Evolutionary conservation across 192 early-diverging fungal species (phyloP).

Genomic region (Rhizophagus prolifer): DNA sequence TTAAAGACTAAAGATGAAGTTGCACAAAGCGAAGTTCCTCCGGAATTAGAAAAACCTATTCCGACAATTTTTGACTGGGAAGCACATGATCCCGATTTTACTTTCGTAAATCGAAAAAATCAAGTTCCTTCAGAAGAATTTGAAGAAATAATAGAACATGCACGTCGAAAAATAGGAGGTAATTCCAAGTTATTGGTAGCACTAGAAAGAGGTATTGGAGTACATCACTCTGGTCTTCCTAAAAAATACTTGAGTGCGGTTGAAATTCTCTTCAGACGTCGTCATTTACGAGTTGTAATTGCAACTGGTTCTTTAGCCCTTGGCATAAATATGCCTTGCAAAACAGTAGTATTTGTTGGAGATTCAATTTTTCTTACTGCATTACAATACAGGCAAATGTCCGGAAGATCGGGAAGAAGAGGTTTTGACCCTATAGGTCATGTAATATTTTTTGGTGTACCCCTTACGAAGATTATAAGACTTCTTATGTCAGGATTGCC

Average conservation of each 20-base stretch:
- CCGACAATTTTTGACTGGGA: slow-evolving; percentile 34
- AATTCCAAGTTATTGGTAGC: slow-evolving; percentile 25
- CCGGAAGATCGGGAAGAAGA: slow-evolving; percentile 37
- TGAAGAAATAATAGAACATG: background rate
- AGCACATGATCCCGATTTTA: slow-evolving; percentile 37
- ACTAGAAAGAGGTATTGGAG: slow-evolving; percentile 40
- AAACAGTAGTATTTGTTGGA: slow-evolving; percentile 41
- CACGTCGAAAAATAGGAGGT: slow-evolving; percentile 20
- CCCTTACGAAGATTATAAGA: slow-evolving; percentile 38
- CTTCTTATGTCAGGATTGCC: slow-evolving; percentile 42
- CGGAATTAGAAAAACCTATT: background rate
- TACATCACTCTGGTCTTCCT: slow-evolving; percentile 46
- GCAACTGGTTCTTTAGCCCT: slow-evolving; percentile 38
- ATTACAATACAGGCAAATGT: slow-evolving; percentile 42
- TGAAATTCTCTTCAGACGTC: slow-evolving; percentile 38
- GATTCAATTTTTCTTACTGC: slow-evolving; percentile 44
- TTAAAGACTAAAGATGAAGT: background rate
- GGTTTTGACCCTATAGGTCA: slow-evolving; percentile 44
- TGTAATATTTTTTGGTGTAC: slow-evolving; percentile 44
- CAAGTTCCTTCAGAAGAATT: slow-evolving; percentile 29
- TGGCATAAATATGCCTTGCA: slow-evolving; percentile 49
- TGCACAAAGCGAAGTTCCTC: slow-evolving; percentile 14
- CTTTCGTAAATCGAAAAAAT: slow-evolving; percentile 29
- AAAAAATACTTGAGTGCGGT: slow-evolving; percentile 37
- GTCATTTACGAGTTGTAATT: slow-evolving; percentile 39